phyloP scores from a whole-genome alignment of 768 basidiomycete genomes.

The Auricularia cornea region DNA sequence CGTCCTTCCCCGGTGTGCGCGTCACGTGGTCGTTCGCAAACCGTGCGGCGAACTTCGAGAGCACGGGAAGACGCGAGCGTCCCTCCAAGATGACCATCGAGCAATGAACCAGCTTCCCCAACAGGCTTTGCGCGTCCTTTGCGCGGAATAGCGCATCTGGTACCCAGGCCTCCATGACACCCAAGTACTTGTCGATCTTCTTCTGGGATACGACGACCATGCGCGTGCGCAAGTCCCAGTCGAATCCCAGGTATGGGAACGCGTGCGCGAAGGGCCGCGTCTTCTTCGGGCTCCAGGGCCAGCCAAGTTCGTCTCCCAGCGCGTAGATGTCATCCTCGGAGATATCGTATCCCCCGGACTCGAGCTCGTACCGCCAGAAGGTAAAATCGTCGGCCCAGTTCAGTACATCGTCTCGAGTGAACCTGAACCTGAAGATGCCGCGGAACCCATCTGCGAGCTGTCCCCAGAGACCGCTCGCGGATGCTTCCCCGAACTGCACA shows the following conservation, averaged over 20 bases:
- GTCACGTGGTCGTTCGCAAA: background rate
- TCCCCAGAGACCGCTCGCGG: slow-evolving; percentile 26
- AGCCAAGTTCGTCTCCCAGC: slow-evolving; percentile 17
- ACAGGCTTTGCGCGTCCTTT: background rate
- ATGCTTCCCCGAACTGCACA: slow-evolving; percentile 21
- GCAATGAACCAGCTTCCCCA: background rate
- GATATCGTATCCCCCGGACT: background rate
- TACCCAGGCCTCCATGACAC: background rate
- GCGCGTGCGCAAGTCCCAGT: background rate
- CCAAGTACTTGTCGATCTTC: background rate
- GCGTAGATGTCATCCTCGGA: background rate
- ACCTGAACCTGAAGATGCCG: slow-evolving; percentile 17
- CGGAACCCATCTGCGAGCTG: slow-evolving; percentile 24
- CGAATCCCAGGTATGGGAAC: slow-evolving; percentile 4
- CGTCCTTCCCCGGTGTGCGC: background rate
- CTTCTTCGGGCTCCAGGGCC: slow-evolving; percentile 30
- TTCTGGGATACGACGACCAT: background rate
- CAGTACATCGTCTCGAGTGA: slow-evolving; percentile 4
- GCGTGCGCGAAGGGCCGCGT: slow-evolving; percentile 17
- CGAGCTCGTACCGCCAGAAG: slow-evolving; percentile 10
- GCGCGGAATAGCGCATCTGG: background rate
- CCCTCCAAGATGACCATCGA: background rate
- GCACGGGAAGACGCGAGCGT: background rate
- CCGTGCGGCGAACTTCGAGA: background rate
- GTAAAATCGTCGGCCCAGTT: slow-evolving; percentile 37